A percentile compares a stretch with the other conserved stretches of the same genome.
These are phyloP conservation scores for Aspergillus luchuensis DNA, from an alignment of 2,329 filamentous ascomycete species.

Conservation along the genomic window DNA sequence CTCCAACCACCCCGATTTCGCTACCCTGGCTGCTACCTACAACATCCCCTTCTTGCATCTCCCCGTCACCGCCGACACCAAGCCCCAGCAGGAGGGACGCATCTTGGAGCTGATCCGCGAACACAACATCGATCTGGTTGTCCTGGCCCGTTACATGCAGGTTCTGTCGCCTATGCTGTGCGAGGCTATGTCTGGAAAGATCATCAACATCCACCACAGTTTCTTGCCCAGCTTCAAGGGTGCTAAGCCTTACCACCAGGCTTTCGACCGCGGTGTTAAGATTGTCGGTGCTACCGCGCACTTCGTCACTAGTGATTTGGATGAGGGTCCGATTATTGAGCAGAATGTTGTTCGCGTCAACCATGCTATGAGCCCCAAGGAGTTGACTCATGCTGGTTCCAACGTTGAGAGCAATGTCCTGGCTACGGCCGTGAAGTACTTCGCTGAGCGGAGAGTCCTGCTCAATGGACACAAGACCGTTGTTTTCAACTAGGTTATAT, in stretches of 20 bases:
- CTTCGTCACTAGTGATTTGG: slow-evolving; percentile 81
- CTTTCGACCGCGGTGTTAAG: slow-evolving; percentile 82
- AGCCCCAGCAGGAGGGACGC: slow-evolving; percentile 69
- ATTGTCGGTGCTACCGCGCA: slow-evolving; percentile 85
- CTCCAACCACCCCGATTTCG: slow-evolving; percentile 78
- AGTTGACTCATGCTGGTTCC: slow-evolving; percentile 75
- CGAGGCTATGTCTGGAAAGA: slow-evolving; percentile 76
- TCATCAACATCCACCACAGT: slow-evolving; percentile 90
- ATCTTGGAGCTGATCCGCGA: slow-evolving; percentile 70
- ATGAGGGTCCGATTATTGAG: slow-evolving; percentile 87
- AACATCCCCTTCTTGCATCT: slow-evolving; percentile 79
- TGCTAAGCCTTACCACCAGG: slow-evolving; percentile 85
- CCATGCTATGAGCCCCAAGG: slow-evolving; percentile 74
- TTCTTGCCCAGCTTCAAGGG: slow-evolving; percentile 88
- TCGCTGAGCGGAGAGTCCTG: slow-evolving; percentile 75
- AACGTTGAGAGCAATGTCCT: slow-evolving; percentile 84
- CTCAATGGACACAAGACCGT: slow-evolving; percentile 79
- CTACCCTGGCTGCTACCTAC: slow-evolving; percentile 68
- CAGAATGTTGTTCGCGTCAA: slow-evolving; percentile 77
- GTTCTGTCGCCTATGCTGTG: slow-evolving; percentile 75
- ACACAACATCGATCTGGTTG: slow-evolving; percentile 74
- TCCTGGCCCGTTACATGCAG: slow-evolving; percentile 86
- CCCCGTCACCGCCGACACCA: slow-evolving; percentile 77
- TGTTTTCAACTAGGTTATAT: slow-evolving; percentile 60
- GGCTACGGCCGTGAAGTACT: slow-evolving; percentile 80